Percentiles rank a stretch among this genome's conserved stretches.
Evolutionary conservation across 2,329 filamentous ascomycete species (phyloP).

Genomic region (Colletotrichum cereale): DNA sequence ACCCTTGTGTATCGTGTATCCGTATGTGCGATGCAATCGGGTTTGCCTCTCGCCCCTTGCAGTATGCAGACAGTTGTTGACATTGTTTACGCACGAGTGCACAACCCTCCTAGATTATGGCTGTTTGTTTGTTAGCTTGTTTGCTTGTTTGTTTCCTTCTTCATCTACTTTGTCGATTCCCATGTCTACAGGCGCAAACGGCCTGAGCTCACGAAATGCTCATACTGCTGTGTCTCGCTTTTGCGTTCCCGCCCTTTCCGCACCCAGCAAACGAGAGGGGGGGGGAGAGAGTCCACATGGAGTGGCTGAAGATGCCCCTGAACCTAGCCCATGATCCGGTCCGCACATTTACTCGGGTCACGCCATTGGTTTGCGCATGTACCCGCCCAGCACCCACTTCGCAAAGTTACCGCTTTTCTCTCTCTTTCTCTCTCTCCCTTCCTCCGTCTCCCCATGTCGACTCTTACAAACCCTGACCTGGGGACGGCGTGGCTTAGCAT

Average conservation of each 20-base stretch:
- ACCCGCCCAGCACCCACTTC: conserved; percentile 16
- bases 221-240: conserved; percentile 11
- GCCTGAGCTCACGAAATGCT: not conserved
- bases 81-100: conserved; percentile 22
- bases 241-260: conserved; percentile 33
- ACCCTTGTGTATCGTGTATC: too few species aligned
- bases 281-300: conserved; percentile 12
- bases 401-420: not conserved
- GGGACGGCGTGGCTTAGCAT: conserved; percentile 30
- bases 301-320: conserved; percentile 31
- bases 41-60: not conserved
- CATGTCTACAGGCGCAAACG: conserved; percentile 7
- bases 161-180: not conserved
- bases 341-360: conserved; percentile 33
- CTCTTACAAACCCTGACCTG: conserved; percentile 13
- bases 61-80: not conserved
- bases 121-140: not conserved
- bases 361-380: conserved; percentile 11
- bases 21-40: not conserved
- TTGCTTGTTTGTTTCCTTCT: not conserved
- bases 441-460: not conserved
- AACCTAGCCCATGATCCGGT: conserved; percentile 20
- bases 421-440: too few species aligned
- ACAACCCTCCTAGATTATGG: conserved; percentile 6
- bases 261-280: conserved; percentile 29